These are phyloP conservation scores for Allium sativum DNA, from an alignment of 106 monocot species.

Conservation along the genomic window DNA sequence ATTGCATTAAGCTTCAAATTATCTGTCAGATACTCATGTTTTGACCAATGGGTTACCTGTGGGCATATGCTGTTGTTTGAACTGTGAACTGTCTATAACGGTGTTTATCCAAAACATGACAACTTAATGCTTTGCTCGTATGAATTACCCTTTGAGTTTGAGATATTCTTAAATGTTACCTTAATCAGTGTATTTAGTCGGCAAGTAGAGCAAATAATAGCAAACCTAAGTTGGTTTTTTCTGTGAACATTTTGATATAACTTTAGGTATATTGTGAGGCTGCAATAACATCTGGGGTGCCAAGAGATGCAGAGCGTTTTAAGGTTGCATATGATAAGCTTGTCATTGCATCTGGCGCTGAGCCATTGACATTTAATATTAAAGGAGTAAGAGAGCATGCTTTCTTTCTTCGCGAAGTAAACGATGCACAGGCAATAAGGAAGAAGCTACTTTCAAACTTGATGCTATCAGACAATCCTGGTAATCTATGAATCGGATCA, in stretches of 20 bases:
- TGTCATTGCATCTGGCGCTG: conserved; percentile 56
- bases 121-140: not conserved
- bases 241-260: not conserved
- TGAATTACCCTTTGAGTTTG: not conserved
- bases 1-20: too few species aligned
- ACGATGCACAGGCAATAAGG: conserved; percentile 56
- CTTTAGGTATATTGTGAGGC: conserved; percentile 41
- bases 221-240: too few species aligned
- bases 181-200: too few species aligned
- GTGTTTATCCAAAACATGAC: too few species aligned
- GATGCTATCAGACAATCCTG: conserved; percentile 62
- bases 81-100: too few species aligned
- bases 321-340: conserved; percentile 67
- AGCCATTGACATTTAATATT: conserved; percentile 55
- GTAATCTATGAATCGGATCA: conserved; percentile 9
- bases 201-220: too few species aligned
- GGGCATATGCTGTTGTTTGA: too few species aligned
- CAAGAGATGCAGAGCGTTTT: conserved; percentile 28
- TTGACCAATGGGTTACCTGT: too few species aligned
- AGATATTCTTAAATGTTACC: not conserved
- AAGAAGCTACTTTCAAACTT: conserved; percentile 52
- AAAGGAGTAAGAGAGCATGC: conserved; percentile 47
- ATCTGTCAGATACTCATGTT: too few species aligned
- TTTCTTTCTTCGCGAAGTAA: conserved; percentile 54
- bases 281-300: conserved; percentile 11